Evolutionary conservation across 345 rosid genomes (phyloP).

Genomic region (Boechera retrofracta): DNA sequence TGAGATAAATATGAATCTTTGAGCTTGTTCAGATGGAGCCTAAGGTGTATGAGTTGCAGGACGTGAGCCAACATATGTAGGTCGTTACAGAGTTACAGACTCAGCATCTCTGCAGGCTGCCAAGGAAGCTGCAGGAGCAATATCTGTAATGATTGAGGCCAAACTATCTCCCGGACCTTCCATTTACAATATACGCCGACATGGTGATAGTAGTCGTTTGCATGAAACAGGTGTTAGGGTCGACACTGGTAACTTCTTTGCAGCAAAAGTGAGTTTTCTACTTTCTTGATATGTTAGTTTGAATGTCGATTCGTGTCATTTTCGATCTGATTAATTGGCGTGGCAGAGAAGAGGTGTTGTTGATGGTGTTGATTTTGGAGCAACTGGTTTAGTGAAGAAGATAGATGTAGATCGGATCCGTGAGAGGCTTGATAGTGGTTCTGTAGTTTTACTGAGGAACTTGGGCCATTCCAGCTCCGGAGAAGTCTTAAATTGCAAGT

Average conservation of each 20-base stretch:
- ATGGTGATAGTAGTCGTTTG: constrained; percentile 88
- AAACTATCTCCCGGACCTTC: constrained; percentile 97
- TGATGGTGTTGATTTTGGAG: constrained; percentile 92
- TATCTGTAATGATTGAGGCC: constrained; percentile 84
- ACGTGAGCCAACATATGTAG: constrained; percentile 66
- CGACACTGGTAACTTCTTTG: constrained; percentile 96
- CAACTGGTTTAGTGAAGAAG: constrained; percentile 95
- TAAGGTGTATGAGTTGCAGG: constrained; percentile 57
- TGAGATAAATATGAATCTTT: constrained; percentile 23
- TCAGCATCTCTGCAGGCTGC: constrained; percentile 79
- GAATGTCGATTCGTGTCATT: constrained; percentile 14
- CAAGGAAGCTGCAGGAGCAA: constrained; percentile 90
- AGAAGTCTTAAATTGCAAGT: constrained; percentile 99
- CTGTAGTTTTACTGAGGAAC: constrained; percentile 84
- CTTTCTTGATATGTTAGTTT: constrained; percentile 14
- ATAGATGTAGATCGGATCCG: constrained; percentile 81
- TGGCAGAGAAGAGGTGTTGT: constrained; percentile 93
- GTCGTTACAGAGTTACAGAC: constrained; percentile 86
- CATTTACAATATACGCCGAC: constrained; percentile 77
- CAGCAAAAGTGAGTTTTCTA: constrained; percentile 70
- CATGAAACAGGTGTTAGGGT: constrained; percentile 95
- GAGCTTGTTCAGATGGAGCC: constrained; percentile 41
- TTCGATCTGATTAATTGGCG: constrained; percentile 23
- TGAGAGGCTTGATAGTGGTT: constrained; percentile 88
- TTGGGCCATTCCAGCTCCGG: constrained; percentile 95